Evolutionary conservation across 129 eudicot species (phyloP), one percentile per base, ranked within the genome.

Genomic region (Chrysanthemum lavandulifolium): DNA sequence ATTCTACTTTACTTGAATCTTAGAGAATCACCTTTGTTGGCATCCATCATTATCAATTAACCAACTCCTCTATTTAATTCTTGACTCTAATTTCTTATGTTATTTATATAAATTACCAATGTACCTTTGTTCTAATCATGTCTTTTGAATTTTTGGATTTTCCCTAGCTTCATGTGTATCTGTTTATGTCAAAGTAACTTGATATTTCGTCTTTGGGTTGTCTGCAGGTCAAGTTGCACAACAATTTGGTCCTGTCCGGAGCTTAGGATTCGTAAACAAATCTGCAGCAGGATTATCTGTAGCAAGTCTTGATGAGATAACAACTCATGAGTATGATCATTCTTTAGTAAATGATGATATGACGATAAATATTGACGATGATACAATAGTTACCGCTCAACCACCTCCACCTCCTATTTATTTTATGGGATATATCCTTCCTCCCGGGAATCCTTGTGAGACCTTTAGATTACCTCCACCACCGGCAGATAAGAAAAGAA

Each of bases 371-470:
- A 40, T 14, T 72, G 27, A 59, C 60, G 47, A 68, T 31, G 45
- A 49, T 61, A 68, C 59, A 59, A 29, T 11, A 59, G 19, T 58
- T 70, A 59, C 78, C 76, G 68, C 19, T 56, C 52, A 45, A 77
- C 80, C 81, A 14, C 84, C 87, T 65, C 82, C 82, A 11, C 80
- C 87, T 18, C 89, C 81, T 58, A 65, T 13, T 29, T 87, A 83
- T 80, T 85, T 87, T 60, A 77, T 76, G 3, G 98, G 96, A 45
- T 87, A 93, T 78, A 62, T 83, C 70, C 96, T 92, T 65, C 96
- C 88, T 59, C 95, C 89, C 18, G 97, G 96, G 76, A 87, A 92
- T 77, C 95, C 98, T 50, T 92, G 98, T 75, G 95, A 92, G 78
- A 75, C 69, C 76, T 92, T 87, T 65, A 77, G 85, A 49, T 76